Evolutionary conservation across 2,329 filamentous ascomycete genomes (phyloP).

Genomic region (Calonectria crousiana): DNA sequence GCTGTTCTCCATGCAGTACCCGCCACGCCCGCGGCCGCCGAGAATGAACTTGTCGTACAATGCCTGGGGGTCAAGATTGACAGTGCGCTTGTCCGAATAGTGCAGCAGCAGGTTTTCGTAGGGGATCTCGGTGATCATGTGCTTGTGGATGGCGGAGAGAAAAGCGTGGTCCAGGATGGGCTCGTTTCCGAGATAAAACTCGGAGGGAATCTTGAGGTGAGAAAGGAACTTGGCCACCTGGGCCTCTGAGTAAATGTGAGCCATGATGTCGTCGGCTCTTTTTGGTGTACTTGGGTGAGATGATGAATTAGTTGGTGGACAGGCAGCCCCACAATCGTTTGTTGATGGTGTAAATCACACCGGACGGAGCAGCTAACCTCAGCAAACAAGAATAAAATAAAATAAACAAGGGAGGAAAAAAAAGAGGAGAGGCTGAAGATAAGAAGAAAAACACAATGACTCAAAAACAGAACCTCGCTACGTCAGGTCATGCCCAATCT

Average conservation of each 20-base stretch:
- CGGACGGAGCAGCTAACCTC: background rate
- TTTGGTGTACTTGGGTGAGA: background rate
- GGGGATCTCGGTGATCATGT: constrained; percentile 64
- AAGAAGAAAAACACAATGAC: constrained; percentile 24
- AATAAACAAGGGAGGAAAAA: background rate
- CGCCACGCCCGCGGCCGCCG: constrained; percentile 59
- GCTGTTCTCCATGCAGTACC: constrained; percentile 72
- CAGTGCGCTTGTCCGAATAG: constrained; percentile 56
- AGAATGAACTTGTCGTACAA: constrained; percentile 64
- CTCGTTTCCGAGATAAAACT: constrained; percentile 43
- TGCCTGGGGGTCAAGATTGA: constrained; percentile 58
- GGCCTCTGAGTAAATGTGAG: constrained; percentile 43
- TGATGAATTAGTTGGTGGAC: background rate
- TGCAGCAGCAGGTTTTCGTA: constrained; percentile 70
- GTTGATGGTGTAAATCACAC: constrained; percentile 2
- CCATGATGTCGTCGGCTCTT: constrained; percentile 35
- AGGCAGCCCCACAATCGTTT: background rate
- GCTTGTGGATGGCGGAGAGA: constrained; percentile 54
- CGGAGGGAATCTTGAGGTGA: constrained; percentile 43
- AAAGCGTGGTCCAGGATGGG: constrained; percentile 47
- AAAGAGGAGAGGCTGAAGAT: background rate
- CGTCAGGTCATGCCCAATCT: constrained; percentile 31
- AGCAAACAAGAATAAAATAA: constrained; percentile 1
- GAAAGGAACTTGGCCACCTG: constrained; percentile 46
- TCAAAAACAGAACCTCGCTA: constrained; percentile 16